Evolutionary conservation across 1,139 yeast genomes (phyloP), one percentile per base, ranked within the genome.

Genomic region (Yamadazyma diospyri): DNA sequence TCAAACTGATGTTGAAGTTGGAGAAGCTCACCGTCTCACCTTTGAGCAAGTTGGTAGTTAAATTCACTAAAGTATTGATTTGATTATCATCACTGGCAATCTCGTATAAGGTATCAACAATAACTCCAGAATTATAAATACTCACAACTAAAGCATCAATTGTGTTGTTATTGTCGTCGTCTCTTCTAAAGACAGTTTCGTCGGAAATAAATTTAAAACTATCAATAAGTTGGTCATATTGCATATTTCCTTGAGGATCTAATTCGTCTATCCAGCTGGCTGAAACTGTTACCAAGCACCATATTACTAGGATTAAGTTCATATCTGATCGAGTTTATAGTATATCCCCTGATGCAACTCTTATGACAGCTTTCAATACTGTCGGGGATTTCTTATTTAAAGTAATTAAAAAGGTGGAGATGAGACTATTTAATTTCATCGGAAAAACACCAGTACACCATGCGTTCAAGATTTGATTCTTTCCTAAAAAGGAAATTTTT

Each of bases 61-160:
- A n/a, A 32, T 52, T 46, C 8, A 57, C 54, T 11, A 61, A 36
- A 21, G 37, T 45, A 32, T 56, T 51, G 38, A 59, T 49, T 28
- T 53, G 47, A 7, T 33, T 32, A 22, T 44, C 44, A 37, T 20
- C 42, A 25, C 23, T 43, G 0, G 72, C 66, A 4, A 65, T 48
- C 28, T 51, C 59, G 29, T 56, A 52, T 27, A 67, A 41, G 6
- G 61, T 45, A 17, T 53, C 52, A 14, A 50, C 43, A 14, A 67
- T 41, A 9, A 66, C 37, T 1, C 63, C 64, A 2, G 70, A 61
- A 15, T 46, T 36, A 35, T 52, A 55, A 11, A 61, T 46, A 3
- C 48, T 29, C n/a, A 38, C 23, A 9, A 64, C 34, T 10, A 63
- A 35, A 2, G 42, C 31, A 34, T 51, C 56, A 3, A 61, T 39